phyloP scores from a whole-genome alignment of 1,284 basidiomycete species.

The Austroboletus novae-zelandiae region DNA sequence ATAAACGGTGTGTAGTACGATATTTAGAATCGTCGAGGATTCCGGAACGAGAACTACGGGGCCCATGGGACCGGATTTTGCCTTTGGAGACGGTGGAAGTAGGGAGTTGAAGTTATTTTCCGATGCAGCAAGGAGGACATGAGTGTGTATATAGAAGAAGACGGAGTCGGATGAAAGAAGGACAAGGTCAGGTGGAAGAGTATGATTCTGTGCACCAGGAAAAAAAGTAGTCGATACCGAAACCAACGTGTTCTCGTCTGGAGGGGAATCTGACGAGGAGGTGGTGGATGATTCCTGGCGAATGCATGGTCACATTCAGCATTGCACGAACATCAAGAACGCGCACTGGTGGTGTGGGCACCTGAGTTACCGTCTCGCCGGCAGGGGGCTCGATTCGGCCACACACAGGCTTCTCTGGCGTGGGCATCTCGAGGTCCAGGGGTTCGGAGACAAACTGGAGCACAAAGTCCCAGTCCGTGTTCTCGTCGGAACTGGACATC shows the following conservation, averaged over 20 bases:
- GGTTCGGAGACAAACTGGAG: slow-evolving; percentile 63
- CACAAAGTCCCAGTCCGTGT: slow-evolving; percentile 58
- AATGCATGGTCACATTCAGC: slow-evolving; percentile 4
- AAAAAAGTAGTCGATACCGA: slow-evolving; percentile 79
- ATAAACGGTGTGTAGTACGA: slow-evolving; percentile 61
- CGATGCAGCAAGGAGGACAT: slow-evolving; percentile 49
- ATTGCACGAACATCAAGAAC: slow-evolving; percentile 1
- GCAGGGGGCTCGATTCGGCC: slow-evolving; percentile 25
- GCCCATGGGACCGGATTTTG: slow-evolving; percentile 37
- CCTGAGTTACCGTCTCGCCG: slow-evolving; percentile 36
- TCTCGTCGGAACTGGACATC: slow-evolving; percentile 39
- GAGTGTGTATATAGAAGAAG: slow-evolving; percentile 67
- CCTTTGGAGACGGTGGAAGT: slow-evolving; percentile 36
- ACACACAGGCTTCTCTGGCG: slow-evolving; percentile 35
- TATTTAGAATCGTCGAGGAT: slow-evolving; percentile 52
- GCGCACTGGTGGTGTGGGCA: slow-evolving; percentile 68
- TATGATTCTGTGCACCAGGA: slow-evolving; percentile 58
- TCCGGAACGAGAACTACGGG: slow-evolving; percentile 49
- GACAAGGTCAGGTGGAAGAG: slow-evolving; percentile 56
- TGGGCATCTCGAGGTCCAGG: slow-evolving; percentile 39
- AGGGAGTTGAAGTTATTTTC: slow-evolving; percentile 52
- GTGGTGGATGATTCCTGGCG: slow-evolving; percentile 49
- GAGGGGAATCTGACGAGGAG: slow-evolving; percentile 43
- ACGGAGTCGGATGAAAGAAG: slow-evolving; percentile 70
- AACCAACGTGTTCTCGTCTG: slow-evolving; percentile 46